These are phyloP conservation scores for Pseudocohnilembus persalinus DNA, from an alignment of 169 alveolate species.

Conservation along the genomic window DNA sequence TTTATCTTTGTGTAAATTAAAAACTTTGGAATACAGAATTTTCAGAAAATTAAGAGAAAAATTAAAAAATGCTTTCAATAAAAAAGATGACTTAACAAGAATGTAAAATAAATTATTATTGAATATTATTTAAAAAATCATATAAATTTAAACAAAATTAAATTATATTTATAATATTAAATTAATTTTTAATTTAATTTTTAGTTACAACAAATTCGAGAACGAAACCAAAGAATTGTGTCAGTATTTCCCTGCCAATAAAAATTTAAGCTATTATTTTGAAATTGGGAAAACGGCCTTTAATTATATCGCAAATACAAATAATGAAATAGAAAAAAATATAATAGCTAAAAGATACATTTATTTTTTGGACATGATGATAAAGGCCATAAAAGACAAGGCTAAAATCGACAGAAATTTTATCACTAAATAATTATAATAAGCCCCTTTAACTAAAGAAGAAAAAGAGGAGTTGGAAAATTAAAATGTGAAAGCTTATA, in stretches of 20 bases:
- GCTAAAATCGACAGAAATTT: conserved; percentile 28
- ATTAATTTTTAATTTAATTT: too few species aligned
- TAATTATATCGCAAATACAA: conserved; percentile 35
- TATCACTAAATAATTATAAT: conserved; percentile 30
- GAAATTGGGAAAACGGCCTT: conserved; percentile 66
- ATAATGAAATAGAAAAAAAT: conserved; percentile 29
- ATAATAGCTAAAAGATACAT: conserved; percentile 34
- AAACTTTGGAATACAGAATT: conserved; percentile 79
- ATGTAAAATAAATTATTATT: neutral
- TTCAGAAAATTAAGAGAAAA: conserved; percentile 82
- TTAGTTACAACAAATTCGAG: too few species aligned
- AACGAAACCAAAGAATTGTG: conserved; percentile 23
- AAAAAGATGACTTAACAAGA: neutral
- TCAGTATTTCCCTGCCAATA: conserved; percentile 55
- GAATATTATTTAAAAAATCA: too few species aligned
- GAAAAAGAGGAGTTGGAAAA: neutral
- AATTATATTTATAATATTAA: too few species aligned
- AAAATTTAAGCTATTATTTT: conserved; percentile 61
- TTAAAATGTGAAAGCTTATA: neutral
- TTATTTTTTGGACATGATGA: neutral
- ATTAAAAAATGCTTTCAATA: conserved; percentile 50
- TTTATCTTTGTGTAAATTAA: conserved; percentile 64
- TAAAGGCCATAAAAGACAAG: conserved; percentile 40
- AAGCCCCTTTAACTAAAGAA: neutral
- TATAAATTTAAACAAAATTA: too few species aligned